Evolutionary conservation across 2,329 filamentous ascomycete species (phyloP).

Genomic region (Penicillium sclerotiorum): DNA sequence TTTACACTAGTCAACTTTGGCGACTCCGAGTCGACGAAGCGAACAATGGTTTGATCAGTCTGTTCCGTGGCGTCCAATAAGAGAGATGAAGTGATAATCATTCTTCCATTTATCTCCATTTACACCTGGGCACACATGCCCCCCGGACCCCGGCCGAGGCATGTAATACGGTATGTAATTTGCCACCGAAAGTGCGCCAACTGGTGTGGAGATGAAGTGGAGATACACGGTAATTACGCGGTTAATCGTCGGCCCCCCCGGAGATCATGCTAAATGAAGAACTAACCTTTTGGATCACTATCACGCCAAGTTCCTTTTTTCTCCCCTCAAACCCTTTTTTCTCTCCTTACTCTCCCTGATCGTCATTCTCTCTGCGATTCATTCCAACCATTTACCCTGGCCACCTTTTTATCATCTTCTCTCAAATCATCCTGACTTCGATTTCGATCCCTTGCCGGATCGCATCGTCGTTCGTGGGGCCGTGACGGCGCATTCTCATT

Average conservation of each 20-base stretch:
- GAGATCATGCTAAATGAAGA: constrained; percentile 7
- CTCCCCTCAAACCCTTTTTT: background rate
- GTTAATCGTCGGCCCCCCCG: constrained; percentile 22
- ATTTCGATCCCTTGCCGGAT: constrained; percentile 6
- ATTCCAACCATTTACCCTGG: too few relatives aligned
- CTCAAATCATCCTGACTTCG: too few relatives aligned
- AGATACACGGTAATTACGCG: constrained; percentile 24
- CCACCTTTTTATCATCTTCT: too few relatives aligned
- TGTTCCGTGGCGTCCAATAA: constrained; percentile 3
- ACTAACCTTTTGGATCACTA: constrained; percentile 1
- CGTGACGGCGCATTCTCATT: constrained; percentile 10
- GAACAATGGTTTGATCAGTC: too few relatives aligned
- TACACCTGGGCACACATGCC: constrained; percentile 15
- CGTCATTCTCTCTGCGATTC: constrained; percentile 1
- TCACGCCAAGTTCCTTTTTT: constrained; percentile 4
- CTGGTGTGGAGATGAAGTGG: constrained; percentile 19
- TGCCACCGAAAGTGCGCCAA: constrained; percentile 12
- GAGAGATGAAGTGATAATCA: background rate
- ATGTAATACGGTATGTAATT: constrained; percentile 15
- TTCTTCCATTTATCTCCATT: background rate
- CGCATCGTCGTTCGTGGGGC: constrained; percentile 14
- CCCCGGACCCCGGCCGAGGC: constrained; percentile 14
- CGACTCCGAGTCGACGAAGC: too few relatives aligned
- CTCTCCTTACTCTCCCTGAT: background rate
- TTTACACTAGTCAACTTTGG: background rate